A percentile compares a stretch with the other conserved stretches of the same genome.
Conservation (phyloP, 139 green algal genomes). For the Haematococcus lacustris region DNA sequence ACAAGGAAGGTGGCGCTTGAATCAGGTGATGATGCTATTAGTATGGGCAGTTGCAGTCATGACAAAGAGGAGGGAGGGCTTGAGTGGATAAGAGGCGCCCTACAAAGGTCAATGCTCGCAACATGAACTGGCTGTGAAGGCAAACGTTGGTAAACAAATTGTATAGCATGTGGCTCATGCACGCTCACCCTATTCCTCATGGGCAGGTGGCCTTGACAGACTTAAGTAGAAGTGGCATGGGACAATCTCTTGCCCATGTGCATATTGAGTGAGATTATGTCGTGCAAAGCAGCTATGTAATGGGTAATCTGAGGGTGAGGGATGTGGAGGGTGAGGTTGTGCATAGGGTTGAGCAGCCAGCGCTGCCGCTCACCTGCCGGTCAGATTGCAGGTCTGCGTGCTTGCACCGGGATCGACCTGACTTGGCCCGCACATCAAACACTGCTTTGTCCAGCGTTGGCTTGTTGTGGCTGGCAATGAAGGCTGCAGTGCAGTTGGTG, state of each 20-base stretch:
- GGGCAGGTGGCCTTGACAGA: neutral
- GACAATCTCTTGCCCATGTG: neutral
- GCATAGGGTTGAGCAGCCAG: neutral
- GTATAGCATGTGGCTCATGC: no score
- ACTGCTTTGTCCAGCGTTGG: slow-evolving; percentile 1
- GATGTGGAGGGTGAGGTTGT: neutral
- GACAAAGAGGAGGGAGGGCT: no score
- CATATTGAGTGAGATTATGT: neutral
- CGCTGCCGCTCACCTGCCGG: neutral
- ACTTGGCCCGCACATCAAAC: slow-evolving; percentile 4
- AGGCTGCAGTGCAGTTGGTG: no score
- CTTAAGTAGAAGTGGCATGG: neutral
- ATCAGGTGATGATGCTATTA: no score
- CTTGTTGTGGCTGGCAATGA: slow-evolving; percentile 12
- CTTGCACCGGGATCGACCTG: neutral
- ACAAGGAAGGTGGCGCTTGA: no score
- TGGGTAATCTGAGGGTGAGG: neutral
- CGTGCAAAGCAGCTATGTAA: neutral
- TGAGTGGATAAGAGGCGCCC: no score
- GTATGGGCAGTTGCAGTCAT: no score
- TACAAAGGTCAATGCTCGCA: no score
- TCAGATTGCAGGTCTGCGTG: neutral
- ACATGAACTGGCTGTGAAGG: no score
- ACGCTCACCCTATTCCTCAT: no score
- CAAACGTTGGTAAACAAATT: no score